Percentiles rank a stretch among this genome's conserved stretches.
phyloP scores from a whole-genome alignment of 2,329 filamentous ascomycete species.

The Fulvia fulva region DNA sequence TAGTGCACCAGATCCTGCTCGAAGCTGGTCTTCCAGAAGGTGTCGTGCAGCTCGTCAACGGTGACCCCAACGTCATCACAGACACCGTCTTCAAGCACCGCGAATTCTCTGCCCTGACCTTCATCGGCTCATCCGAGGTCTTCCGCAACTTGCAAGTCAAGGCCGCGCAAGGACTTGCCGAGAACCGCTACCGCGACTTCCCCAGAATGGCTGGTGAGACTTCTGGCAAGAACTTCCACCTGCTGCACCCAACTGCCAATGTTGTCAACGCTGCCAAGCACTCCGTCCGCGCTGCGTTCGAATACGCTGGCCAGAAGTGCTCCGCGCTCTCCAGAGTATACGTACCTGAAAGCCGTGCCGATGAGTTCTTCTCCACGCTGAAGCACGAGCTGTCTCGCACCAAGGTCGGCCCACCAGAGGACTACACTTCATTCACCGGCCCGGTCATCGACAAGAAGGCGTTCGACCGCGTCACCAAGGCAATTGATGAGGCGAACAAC shows the following conservation, averaged over 20 bases:
- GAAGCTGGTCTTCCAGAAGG: slow-evolving; percentile 84
- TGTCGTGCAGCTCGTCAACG: slow-evolving; percentile 88
- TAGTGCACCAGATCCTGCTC: slow-evolving; percentile 83
- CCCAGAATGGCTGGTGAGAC: slow-evolving; percentile 85
- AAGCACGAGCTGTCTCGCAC: slow-evolving; percentile 63
- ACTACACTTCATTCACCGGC: slow-evolving; percentile 74
- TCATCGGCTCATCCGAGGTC: slow-evolving; percentile 84
- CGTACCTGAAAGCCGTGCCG: slow-evolving; percentile 68
- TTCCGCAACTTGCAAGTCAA: slow-evolving; percentile 84
- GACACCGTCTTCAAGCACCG: slow-evolving; percentile 68
- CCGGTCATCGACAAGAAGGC: slow-evolving; percentile 77
- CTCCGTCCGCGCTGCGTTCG: slow-evolving; percentile 79
- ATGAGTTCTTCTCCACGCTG: slow-evolving; percentile 63
- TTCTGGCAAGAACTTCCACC: slow-evolving; percentile 87
- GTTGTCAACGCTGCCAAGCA: slow-evolving; percentile 72
- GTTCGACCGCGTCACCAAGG: slow-evolving; percentile 71
- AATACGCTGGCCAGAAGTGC: slow-evolving; percentile 88
- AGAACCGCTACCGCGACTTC: slow-evolving; percentile 77
- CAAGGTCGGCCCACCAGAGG: slow-evolving; percentile 64
- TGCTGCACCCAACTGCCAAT: slow-evolving; percentile 72
- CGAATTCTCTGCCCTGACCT: slow-evolving; percentile 82
- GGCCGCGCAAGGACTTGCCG: slow-evolving; percentile 74
- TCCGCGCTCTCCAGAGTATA: slow-evolving; percentile 77
- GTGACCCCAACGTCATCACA: slow-evolving; percentile 78
- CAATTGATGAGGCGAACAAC: slow-evolving; percentile 71